phyloP scores from a whole-genome alignment of 78 protist genomes.

The Dictyostelium purpureum region DNA sequence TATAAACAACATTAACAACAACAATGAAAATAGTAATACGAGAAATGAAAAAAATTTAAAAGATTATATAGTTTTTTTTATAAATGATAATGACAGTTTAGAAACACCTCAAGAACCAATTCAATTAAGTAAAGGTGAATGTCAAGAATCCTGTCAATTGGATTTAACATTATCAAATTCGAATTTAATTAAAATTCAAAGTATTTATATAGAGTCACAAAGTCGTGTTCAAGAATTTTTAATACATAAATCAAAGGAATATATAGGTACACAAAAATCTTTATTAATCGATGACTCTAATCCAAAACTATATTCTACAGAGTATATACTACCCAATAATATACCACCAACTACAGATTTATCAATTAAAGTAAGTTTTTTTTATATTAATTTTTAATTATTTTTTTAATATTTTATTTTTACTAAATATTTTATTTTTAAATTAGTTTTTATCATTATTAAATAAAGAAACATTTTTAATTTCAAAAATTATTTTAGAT shows the following conservation, averaged over 20 bases:
- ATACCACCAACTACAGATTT: neutral
- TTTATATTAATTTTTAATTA: too few relatives aligned
- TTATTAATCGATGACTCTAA: neutral
- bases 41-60: neutral
- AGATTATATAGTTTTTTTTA: neutral
- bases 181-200: neutral
- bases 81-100: neutral
- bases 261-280: neutral
- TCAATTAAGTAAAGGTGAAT: neutral
- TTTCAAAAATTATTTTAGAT: neutral
- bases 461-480: neutral
- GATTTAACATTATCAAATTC: neutral
- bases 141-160: neutral
- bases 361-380: neutral
- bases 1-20: neutral
- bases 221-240: slow-evolving; percentile 13
- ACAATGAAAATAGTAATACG: neutral
- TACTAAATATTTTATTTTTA: neutral
- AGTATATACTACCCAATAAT: neutral
- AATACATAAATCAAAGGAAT: neutral
- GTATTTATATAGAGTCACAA: slow-evolving; percentile 14
- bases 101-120: neutral
- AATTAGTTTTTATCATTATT: neutral
- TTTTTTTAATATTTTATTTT: too few relatives aligned
- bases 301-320: neutral